phyloP scores from a whole-genome alignment of 441 rosid genomes.

The Pelargonium myrrhifolium region DNA sequence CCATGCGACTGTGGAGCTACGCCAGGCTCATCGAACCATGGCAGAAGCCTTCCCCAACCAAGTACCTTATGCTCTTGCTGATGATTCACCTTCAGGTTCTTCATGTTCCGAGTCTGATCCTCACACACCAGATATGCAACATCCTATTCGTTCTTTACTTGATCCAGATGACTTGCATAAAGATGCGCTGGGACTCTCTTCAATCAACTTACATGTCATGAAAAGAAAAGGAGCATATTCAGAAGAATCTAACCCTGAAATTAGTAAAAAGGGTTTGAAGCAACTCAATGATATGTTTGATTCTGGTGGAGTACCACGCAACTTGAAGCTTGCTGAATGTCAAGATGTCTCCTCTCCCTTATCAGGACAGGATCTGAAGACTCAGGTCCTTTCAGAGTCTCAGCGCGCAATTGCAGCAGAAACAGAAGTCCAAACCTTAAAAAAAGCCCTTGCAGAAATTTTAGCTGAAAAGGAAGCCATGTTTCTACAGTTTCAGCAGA shows the following conservation, averaged over 20 bases:
- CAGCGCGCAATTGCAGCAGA: conserved; percentile 36
- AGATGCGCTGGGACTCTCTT: conserved; percentile 24
- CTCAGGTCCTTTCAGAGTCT: conserved; percentile 22
- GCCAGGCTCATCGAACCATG: conserved; percentile 63
- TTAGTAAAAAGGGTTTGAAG: conserved; percentile 42
- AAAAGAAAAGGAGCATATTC: conserved; percentile 26
- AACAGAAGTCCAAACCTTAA: conserved; percentile 40
- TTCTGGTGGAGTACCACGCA: conserved; percentile 18
- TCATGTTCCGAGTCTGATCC: conserved; percentile 29
- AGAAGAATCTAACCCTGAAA: conserved; percentile 31
- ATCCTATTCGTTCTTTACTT: conserved; percentile 26
- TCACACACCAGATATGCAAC: conserved; percentile 42
- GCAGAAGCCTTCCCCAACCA: conserved; percentile 64
- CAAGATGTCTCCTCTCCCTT: conserved; percentile 2
- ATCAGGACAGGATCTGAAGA: conserved; percentile 21
- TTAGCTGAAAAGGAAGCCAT: conserved; percentile 51
- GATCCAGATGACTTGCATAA: conserved; percentile 33
- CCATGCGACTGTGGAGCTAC: conserved; percentile 66
- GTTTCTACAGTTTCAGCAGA: conserved; percentile 40
- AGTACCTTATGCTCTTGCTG: conserved; percentile 36
- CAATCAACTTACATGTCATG: conserved; percentile 21
- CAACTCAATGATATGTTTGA: conserved; percentile 31
- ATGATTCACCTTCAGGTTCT: conserved; percentile 40
- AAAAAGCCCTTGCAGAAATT: conserved; percentile 39
- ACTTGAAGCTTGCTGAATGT: conserved; percentile 16